Conservation (phyloP, 1,139 yeast genomes). For the Saccharomycopsis crataegensis region DNA sequence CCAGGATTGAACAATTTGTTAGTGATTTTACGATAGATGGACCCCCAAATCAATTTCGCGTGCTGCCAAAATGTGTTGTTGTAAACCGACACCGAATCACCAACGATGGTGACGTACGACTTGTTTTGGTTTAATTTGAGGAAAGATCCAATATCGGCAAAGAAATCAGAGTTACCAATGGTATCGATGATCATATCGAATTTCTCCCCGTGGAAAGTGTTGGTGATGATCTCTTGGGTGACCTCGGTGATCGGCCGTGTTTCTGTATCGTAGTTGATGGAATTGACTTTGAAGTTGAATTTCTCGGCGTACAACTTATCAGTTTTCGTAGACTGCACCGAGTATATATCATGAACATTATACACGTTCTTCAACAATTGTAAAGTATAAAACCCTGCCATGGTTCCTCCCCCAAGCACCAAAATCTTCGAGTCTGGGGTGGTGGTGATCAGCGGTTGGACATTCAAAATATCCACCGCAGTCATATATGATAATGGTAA, state of each 20-base stretch:
- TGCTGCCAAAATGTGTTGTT: not conserved
- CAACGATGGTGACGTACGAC: conserved; percentile 43
- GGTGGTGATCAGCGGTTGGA: conserved; percentile 14
- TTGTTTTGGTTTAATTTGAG: conserved; percentile 34
- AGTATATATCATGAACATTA: conserved; percentile 33
- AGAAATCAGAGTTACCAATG: conserved; percentile 38
- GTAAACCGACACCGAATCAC: conserved; percentile 35
- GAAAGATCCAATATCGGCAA: conserved; percentile 30
- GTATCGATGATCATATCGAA: conserved; percentile 40
- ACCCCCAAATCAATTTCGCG: not conserved
- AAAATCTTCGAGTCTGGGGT: conserved; percentile 32
- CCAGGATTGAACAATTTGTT: conserved; percentile 6
- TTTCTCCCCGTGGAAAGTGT: conserved; percentile 29
- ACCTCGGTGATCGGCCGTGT: conserved; percentile 27
- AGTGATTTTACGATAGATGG: not conserved
- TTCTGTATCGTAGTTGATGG: conserved; percentile 12
- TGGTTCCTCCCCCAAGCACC: conserved; percentile 51
- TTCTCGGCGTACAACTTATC: not conserved
- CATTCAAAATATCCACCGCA: conserved; percentile 32
- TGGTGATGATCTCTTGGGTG: conserved; percentile 29
- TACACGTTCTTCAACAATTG: conserved; percentile 29
- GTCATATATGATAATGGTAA: conserved; percentile 33
- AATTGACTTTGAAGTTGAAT: not conserved
- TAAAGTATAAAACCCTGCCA: conserved; percentile 43
- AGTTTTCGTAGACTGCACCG: conserved; percentile 28